Evolutionary conservation across 164 flowering plant species (phyloP).

Genomic region (Vitis labrusca): DNA sequence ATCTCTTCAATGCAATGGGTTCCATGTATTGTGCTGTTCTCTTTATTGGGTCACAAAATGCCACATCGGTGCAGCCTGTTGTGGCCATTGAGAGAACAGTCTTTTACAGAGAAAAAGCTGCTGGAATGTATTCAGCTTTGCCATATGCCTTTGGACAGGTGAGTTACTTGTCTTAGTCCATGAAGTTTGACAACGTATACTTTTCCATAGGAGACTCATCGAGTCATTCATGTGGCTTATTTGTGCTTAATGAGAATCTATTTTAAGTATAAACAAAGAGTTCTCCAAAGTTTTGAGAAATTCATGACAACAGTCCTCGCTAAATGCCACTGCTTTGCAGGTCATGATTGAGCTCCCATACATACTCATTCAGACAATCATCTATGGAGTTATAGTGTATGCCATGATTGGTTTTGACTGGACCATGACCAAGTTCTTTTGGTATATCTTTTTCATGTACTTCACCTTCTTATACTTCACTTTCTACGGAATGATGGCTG

Average conservation of each 20-base stretch:
- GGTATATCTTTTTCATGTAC: conserved; percentile 45
- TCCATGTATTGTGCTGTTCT: conserved; percentile 51
- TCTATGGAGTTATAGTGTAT: conserved; percentile 44
- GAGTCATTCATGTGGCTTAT: too few relatives aligned
- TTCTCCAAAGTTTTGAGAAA: too few relatives aligned
- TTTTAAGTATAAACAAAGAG: too few relatives aligned
- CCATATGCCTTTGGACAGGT: conserved; percentile 47
- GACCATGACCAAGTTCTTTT: conserved; percentile 39
- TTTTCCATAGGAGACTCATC: too few relatives aligned
- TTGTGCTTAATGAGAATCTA: too few relatives aligned
- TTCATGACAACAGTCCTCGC: too few relatives aligned
- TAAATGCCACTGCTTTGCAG: conserved; percentile 20
- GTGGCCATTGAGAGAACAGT: conserved; percentile 53
- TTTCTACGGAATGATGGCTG: conserved; percentile 50
- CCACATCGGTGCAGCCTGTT: conserved; percentile 42
- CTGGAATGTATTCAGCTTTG: conserved; percentile 53
- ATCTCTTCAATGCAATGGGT: conserved; percentile 49
- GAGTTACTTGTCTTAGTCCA: not conserved
- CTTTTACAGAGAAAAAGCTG: conserved; percentile 53
- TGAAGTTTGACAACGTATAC: too few relatives aligned
- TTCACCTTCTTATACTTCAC: conserved; percentile 46
- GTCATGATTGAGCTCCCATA: conserved; percentile 46
- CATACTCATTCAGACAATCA: conserved; percentile 31
- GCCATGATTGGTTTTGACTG: conserved; percentile 49
- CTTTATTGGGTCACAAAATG: conserved; percentile 42